Evolutionary conservation across 108 stramenopile species (phyloP).

Genomic region (Cyclotella atomus): DNA sequence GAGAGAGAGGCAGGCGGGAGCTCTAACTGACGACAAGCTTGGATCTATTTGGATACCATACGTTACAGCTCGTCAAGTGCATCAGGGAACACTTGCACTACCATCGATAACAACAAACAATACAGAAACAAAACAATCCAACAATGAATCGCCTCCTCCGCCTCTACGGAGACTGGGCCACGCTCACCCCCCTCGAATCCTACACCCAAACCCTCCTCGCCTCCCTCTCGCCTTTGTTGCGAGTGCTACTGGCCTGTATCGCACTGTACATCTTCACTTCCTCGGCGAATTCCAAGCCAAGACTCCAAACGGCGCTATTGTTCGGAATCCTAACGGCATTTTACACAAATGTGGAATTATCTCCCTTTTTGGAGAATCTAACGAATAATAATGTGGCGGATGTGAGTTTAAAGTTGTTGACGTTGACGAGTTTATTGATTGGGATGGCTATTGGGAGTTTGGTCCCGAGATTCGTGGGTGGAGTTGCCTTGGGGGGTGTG

Average conservation of each 20-base stretch:
- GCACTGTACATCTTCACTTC: too few species aligned
- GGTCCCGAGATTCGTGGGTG: conserved; percentile 6
- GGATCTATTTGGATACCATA: too few species aligned
- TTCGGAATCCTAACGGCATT: not conserved
- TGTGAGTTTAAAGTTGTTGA: not conserved
- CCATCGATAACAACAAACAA: too few species aligned
- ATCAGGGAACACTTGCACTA: too few species aligned
- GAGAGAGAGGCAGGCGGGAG: too few species aligned
- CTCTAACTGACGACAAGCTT: too few species aligned
- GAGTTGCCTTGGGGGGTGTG: not conserved
- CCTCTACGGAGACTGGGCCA: conserved; percentile 25
- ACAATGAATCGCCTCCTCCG: not conserved
- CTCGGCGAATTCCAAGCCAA: too few species aligned
- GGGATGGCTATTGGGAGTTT: not conserved
- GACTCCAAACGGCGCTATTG: not conserved
- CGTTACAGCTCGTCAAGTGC: too few species aligned
- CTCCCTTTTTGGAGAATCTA: not conserved
- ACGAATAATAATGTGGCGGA: not conserved
- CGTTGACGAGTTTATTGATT: not conserved
- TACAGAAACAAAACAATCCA: too few species aligned
- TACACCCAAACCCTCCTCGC: not conserved
- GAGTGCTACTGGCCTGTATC: conserved; percentile 30
- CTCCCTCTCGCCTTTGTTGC: not conserved
- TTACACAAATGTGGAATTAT: not conserved
- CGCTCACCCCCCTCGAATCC: not conserved